Evolutionary conservation across 169 alveolate species (phyloP).

Genomic region (Theileria luwenshuni): DNA sequence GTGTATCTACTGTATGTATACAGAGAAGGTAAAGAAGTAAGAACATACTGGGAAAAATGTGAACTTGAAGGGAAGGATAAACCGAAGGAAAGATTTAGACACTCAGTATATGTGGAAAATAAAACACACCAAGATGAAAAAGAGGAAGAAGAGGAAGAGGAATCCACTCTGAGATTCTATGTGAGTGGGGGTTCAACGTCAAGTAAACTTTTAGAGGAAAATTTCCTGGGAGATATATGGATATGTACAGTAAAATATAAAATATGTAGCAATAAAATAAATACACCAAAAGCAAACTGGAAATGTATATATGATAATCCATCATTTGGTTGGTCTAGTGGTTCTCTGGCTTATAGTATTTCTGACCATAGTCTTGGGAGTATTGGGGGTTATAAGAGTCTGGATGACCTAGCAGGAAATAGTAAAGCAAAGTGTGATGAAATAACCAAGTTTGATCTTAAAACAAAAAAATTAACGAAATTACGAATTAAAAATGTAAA

Average conservation of each 20-base stretch:
- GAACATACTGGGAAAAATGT: conserved; percentile 22
- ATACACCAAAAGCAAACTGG: conserved; percentile 15
- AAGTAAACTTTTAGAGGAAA: conserved; percentile 8
- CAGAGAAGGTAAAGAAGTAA: background rate
- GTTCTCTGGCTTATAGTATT: background rate
- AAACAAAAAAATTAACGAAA: background rate
- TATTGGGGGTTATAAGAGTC: conserved; percentile 3
- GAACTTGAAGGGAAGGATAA: background rate
- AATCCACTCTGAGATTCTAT: conserved; percentile 6
- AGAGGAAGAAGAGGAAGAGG: background rate
- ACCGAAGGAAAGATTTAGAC: conserved; percentile 24
- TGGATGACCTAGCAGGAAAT: background rate
- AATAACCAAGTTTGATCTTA: background rate
- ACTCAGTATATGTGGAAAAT: conserved; percentile 21
- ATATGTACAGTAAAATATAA: conserved; percentile 15
- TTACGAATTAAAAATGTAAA: background rate
- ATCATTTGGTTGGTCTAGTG: conserved; percentile 2
- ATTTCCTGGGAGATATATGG: conserved; percentile 24
- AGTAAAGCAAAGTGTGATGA: background rate
- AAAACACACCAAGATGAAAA: background rate
- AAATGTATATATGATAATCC: background rate
- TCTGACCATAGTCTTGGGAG: background rate
- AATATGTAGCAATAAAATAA: background rate
- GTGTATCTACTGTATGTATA: conserved; percentile 18
- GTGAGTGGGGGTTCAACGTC: conserved; percentile 26